Conservation (phyloP, 1,284 basidiomycete genomes). For the Ganoderma lingzhi region DNA sequence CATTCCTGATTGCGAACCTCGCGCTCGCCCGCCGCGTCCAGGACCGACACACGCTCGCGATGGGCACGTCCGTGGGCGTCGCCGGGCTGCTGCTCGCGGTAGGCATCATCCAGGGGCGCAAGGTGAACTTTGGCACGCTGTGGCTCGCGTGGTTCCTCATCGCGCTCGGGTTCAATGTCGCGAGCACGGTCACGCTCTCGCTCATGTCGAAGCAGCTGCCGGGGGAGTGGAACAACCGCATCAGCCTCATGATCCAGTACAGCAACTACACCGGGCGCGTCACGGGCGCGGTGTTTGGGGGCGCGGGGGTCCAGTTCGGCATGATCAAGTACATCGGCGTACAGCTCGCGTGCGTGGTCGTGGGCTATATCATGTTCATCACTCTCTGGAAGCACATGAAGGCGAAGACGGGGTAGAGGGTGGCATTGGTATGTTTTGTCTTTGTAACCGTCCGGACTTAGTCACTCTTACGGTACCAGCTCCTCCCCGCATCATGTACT, state of each 20-base stretch:
- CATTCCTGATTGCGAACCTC: constrained; percentile 71
- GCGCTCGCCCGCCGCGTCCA: constrained; percentile 63
- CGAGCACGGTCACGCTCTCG: constrained; percentile 16
- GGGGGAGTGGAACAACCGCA: constrained; percentile 62
- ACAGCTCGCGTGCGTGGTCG: constrained; percentile 65
- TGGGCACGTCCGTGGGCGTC: constrained; percentile 48
- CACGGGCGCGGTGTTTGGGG: constrained; percentile 73
- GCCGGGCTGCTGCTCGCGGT: constrained; percentile 41
- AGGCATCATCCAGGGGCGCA: constrained; percentile 48
- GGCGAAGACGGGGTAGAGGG: constrained; percentile 54
- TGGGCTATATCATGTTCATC: constrained; percentile 62
- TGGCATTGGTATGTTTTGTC: background rate
- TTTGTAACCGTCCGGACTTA: background rate
- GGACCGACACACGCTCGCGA: constrained; percentile 65
- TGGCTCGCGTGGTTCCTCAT: constrained; percentile 73
- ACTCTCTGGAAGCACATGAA: constrained; percentile 71
- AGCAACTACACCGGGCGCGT: constrained; percentile 72
- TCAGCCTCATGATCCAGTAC: constrained; percentile 69
- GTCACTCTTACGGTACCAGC: background rate
- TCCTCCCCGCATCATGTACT: background rate
- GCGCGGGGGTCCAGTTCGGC: constrained; percentile 68
- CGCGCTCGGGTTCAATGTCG: constrained; percentile 59
- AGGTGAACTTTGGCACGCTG: constrained; percentile 57
- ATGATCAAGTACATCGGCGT: constrained; percentile 71
- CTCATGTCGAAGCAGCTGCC: constrained; percentile 71